Conservation (phyloP, 345 rosid genomes). For the Rhizophora apiculata region DNA sequence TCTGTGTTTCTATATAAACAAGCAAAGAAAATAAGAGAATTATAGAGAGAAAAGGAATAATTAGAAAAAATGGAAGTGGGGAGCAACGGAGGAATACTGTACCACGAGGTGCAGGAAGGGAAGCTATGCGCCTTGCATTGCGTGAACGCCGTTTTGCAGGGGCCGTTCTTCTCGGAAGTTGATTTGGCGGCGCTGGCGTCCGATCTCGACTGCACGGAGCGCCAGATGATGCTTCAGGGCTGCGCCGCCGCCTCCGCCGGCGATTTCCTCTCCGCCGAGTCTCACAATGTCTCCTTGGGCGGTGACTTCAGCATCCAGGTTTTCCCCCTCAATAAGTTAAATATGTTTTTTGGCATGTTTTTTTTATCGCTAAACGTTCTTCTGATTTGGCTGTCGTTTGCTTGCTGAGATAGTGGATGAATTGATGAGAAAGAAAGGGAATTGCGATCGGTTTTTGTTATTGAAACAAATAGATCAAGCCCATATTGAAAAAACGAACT, state of each 20-base stretch:
- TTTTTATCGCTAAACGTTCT: neutral
- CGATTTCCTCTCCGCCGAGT: conserved; percentile 74
- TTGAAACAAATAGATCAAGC: too few species aligned
- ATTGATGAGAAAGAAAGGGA: too few species aligned
- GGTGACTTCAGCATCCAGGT: conserved; percentile 99
- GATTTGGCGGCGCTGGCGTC: conserved; percentile 93
- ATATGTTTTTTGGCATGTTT: neutral
- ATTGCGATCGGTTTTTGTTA: too few species aligned
- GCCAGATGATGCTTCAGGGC: conserved; percentile 66
- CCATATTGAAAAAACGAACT: too few species aligned
- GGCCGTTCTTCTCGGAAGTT: conserved; percentile 93
- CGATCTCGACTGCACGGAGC: conserved; percentile 82
- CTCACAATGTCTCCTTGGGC: conserved; percentile 88
- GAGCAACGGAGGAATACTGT: conserved; percentile 94
- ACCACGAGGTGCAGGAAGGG: conserved; percentile 97
- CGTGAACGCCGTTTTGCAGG: conserved; percentile 90
- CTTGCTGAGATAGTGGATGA: too few species aligned
- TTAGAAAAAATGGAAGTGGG: conserved; percentile 49
- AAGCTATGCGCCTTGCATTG: conserved; percentile 99
- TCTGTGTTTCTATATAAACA: too few species aligned
- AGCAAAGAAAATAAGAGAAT: neutral
- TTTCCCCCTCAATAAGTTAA: neutral
- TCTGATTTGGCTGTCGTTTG: too few species aligned
- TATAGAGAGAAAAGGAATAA: neutral
- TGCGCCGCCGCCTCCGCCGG: conserved; percentile 38